phyloP scores from a whole-genome alignment of 2,329 filamentous ascomycete species.

The Zasmidium cellare region DNA sequence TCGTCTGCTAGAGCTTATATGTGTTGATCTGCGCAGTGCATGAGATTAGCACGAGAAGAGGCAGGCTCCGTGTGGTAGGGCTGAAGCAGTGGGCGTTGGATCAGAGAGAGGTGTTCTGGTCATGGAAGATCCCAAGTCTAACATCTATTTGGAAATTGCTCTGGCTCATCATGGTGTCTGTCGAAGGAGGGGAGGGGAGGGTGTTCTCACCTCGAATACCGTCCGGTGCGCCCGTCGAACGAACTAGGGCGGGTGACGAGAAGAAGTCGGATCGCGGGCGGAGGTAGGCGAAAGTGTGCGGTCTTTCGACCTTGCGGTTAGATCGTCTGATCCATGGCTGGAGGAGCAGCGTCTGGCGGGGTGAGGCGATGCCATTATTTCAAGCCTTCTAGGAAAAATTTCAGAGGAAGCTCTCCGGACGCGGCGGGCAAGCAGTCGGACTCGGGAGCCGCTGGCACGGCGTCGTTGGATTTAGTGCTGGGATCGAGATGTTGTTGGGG shows the following conservation, averaged over 20 bases:
- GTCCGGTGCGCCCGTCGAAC: background rate
- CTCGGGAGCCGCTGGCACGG: background rate
- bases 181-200: background rate
- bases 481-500: no score
- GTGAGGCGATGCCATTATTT: background rate
- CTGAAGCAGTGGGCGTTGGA: slow-evolving; percentile 1
- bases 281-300: background rate
- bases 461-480: no score
- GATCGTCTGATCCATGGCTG: background rate
- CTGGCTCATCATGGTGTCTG: slow-evolving; percentile 15
- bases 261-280: background rate
- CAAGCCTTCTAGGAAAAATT: background rate
- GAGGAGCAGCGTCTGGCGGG: background rate
- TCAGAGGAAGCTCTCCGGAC: no score
- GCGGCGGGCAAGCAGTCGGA: background rate
- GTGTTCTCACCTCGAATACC: slow-evolving; percentile 3
- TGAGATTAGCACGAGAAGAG: slow-evolving; percentile 7
- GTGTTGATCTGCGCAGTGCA: background rate
- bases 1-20: background rate
- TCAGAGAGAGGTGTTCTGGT: slow-evolving; percentile 19
- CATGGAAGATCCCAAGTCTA: slow-evolving; percentile 22
- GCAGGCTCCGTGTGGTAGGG: background rate
- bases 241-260: slow-evolving; percentile 1
- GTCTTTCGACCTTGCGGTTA: background rate
- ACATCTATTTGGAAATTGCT: slow-evolving; percentile 22